A percentile compares a stretch with the other conserved stretches of the same genome.
These are phyloP conservation scores for Biscogniauxia mediterranea DNA, from an alignment of 2,329 filamentous ascomycete genomes.

Conservation along the genomic window DNA sequence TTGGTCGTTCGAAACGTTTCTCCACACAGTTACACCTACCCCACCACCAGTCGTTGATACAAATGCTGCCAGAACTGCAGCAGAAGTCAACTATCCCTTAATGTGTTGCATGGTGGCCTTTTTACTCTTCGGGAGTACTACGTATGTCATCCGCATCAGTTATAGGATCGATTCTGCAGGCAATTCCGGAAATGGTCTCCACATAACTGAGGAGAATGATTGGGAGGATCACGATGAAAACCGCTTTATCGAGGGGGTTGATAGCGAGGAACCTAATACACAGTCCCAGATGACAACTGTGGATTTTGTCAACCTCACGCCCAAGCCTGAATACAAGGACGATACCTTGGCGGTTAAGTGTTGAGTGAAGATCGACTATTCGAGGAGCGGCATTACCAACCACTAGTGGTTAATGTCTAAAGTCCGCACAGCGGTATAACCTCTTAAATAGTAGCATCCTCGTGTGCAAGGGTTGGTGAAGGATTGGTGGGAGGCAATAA, in stretches of 20 bases:
- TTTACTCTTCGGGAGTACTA: slow-evolving; percentile 1
- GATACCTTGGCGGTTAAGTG: neutral
- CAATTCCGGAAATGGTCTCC: neutral
- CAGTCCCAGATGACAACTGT: neutral
- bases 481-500: no score
- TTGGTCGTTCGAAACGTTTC: slow-evolving; percentile 10
- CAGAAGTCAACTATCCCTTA: slow-evolving; percentile 5
- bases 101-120: slow-evolving; percentile 7
- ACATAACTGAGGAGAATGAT: neutral
- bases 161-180: neutral
- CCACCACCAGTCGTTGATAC: slow-evolving; percentile 8
- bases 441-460: no score
- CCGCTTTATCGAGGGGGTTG: neutral
- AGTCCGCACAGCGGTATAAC: no score
- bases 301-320: neutral
- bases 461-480: no score
- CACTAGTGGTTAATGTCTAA: neutral
- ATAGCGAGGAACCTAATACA: neutral
- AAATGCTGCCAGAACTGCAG: slow-evolving; percentile 5
- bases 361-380: neutral
- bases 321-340: neutral
- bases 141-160: neutral
- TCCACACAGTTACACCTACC: slow-evolving; percentile 5
- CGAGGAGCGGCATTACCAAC: neutral
- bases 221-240: neutral